A percentile compares a stretch with the other conserved stretches of the same genome.
Conservation (phyloP, 2,329 filamentous ascomycete species). For the Leptographium wingfieldii region DNA sequence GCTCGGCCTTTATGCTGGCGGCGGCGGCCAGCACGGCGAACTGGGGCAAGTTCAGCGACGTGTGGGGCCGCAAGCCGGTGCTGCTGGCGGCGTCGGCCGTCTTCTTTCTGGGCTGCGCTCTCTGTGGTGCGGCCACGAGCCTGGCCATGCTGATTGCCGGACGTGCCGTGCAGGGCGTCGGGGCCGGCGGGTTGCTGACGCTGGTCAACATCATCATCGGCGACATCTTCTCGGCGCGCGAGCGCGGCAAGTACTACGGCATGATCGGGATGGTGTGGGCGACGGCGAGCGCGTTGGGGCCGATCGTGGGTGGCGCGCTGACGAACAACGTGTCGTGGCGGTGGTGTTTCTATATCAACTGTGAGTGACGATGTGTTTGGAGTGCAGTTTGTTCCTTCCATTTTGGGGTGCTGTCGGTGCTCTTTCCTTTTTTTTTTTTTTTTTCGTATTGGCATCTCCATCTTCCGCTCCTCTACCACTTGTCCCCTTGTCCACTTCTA, state of each 20-base stretch:
- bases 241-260: conserved; percentile 14
- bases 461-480: no score
- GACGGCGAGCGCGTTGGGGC: conserved; percentile 10
- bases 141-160: conserved; percentile 42
- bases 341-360: conserved; percentile 59
- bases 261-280: conserved; percentile 14
- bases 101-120: conserved; percentile 41
- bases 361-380: conserved; percentile 1
- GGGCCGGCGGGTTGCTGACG: conserved; percentile 45
- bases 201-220: conserved; percentile 46
- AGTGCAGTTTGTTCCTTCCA: background rate
- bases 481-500: background rate
- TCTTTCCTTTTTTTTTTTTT: background rate
- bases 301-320: conserved; percentile 12
- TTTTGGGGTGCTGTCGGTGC: background rate
- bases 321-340: conserved; percentile 36
- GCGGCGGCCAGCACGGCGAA: conserved; percentile 54
- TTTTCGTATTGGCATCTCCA: background rate
- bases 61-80: conserved; percentile 45
- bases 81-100: conserved; percentile 36
- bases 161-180: conserved; percentile 43
- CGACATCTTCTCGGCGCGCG: conserved; percentile 23
- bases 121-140: conserved; percentile 36
- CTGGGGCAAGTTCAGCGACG: conserved; percentile 53
- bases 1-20: conserved; percentile 59